Evolutionary conservation across 2,329 filamentous ascomycete species (phyloP), one percentile per base, ranked within the genome.

Genomic region (Phialocephala sp.): DNA sequence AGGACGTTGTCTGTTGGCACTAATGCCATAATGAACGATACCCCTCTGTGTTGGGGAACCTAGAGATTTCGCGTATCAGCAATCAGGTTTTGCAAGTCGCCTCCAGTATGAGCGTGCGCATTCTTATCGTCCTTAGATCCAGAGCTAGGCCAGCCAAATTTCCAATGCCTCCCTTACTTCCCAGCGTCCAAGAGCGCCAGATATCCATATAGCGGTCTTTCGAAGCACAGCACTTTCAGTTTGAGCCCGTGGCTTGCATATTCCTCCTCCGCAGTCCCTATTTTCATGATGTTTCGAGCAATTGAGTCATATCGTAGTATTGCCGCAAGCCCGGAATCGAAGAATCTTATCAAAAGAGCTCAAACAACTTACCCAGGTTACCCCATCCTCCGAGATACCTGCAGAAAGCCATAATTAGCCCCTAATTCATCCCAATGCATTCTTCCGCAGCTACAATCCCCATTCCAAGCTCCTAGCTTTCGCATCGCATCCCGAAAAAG

Each of bases 1-100:
- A 70, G 93, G 91, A 76, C 91, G 89, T 84, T 97, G 94, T 78
- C 91, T 90, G 87, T 99, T 98, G 72, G 91, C 82, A 74, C 92
- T 90, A 73, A 99, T 78, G 72, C 89, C 86, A 82, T 96, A 98
- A 76, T 84, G 83, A 64, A 83, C 81, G 74, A 90, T 86, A 66
- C 87, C 87, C 79, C 84, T 88, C 78, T 89, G 87, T 79, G 84
- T 84, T 78, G 81, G 76, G 73, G 83, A 82, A 77, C 85, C 85
- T 88, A 75, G 67, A 45, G 43, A 59, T 47, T 52, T 35, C 59
- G 60, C 59, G 18, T 57, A 71, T 77, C 62, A 75, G 75, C 72
- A 61, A 68, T 70, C 61, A 18, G 18, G 27, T 9, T 35, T 27
- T 18, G 41, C 15, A 43, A 43, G n/a, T 6, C 6, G 15, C 5